Base-by-base conservation (phyloP, 352 stramenopile species). In the Phytophthora palmivora region DNA sequence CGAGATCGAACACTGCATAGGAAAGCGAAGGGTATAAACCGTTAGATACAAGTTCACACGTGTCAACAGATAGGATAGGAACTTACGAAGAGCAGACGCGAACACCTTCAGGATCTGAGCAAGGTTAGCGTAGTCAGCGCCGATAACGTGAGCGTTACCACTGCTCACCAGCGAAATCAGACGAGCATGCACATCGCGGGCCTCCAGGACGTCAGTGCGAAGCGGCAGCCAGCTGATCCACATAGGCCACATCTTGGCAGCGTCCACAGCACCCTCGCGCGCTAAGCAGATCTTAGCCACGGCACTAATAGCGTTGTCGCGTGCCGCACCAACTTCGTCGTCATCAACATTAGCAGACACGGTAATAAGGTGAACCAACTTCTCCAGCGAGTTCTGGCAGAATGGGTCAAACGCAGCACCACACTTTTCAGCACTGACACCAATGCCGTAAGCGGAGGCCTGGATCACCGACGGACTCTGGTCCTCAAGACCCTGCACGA, bases 181-280 rank as follows among this genome's bases (percentile, higher is more conserved):
- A 24, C 84, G 83, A 34, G 72, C 80, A 58, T 95, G 87, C 34
- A 95, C 72, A 8, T 92, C 85, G 11, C 78, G 83, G 3, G 87
- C 87, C 57, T 95, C 87, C 28, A 95, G 67, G 16, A 86, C 82
- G 51, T 95, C 87, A 28, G 81, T 92, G 48, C 71, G 80, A 46
- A 95, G 70, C 58, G 87, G 87, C 49, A 95, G 67, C 80, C 87
- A 95, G 68, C 76, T 79, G 61, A 95, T 83, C 87, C 87, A 95
- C 56, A 79, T 62, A 4, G 72, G 28, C 83, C 87, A 92, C 45
- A 94, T 59, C 69, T 79, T 81, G 45, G 76, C 58, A n/a, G 59
- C 72, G 48, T 94, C 82, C 16, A 93, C 76, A 28, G 69, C 61
- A 45, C 60, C 49, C n/a, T 90, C 74, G n/a, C 79, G 76, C 26